Percentiles rank a stretch among this genome's conserved stretches.
Evolutionary conservation across 176 grass and related monocot species (phyloP).

Genomic region (Musa schizocarpa): DNA sequence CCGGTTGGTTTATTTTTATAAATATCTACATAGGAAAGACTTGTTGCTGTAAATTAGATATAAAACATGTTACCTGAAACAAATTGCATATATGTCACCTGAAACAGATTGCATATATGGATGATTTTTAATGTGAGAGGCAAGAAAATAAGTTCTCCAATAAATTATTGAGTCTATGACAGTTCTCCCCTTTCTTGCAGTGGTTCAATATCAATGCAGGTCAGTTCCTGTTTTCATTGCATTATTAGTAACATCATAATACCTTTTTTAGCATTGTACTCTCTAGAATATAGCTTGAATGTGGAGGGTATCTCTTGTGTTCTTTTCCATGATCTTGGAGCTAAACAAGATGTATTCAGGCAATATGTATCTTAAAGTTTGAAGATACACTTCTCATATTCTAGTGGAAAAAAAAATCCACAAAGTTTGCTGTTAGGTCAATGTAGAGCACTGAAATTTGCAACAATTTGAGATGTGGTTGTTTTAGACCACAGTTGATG

Average conservation of each 20-base stretch:
- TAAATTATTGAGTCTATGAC: background rate
- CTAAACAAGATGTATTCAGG: no score
- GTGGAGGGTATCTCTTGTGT: no score
- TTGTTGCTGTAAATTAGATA: background rate
- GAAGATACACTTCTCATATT: no score
- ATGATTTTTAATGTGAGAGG: background rate
- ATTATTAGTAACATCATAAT: background rate
- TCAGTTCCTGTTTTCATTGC: constrained; percentile 13
- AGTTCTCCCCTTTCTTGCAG: background rate
- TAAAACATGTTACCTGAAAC: background rate
- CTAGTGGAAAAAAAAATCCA: no score
- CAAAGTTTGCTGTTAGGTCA: no score
- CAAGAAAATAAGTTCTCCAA: background rate
- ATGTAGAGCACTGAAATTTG: background rate
- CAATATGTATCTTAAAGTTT: no score
- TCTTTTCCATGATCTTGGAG: no score
- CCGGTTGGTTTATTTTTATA: background rate
- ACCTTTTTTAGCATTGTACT: background rate
- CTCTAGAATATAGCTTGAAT: no score
- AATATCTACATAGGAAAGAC: background rate
- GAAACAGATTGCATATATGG: no score
- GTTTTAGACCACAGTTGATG: background rate
- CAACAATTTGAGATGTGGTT: background rate
- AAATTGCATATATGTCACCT: no score
- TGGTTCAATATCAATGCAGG: constrained; percentile 9